These are phyloP conservation scores for Mortierella alpina DNA, from an alignment of 192 early-diverging fungal species.

Conservation along the genomic window DNA sequence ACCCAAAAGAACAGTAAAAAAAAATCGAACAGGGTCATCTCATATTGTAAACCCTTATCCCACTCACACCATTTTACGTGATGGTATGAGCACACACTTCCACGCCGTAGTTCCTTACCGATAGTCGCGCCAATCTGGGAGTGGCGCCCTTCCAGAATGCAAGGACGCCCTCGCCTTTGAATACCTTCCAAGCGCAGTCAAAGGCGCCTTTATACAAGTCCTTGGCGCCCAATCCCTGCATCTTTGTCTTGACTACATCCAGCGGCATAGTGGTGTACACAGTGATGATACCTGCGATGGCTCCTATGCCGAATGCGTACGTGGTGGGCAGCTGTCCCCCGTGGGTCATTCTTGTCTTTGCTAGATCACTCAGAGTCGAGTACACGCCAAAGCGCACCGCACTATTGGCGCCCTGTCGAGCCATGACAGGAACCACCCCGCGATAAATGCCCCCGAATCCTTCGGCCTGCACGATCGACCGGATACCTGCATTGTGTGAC, in stretches of 20 bases:
- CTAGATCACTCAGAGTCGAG: slow-evolving; percentile 67
- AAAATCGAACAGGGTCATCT: background rate
- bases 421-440: slow-evolving; percentile 90
- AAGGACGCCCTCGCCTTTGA: slow-evolving; percentile 76
- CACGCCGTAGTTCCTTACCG: slow-evolving; percentile 62
- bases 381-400: slow-evolving; percentile 92
- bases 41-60: background rate
- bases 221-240: slow-evolving; percentile 83
- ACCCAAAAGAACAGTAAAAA: background rate
- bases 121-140: slow-evolving; percentile 85
- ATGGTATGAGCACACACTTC: background rate
- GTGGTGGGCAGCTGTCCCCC: slow-evolving; percentile 61
- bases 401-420: slow-evolving; percentile 93
- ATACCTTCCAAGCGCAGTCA: slow-evolving; percentile 77
- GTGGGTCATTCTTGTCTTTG: slow-evolving; percentile 32
- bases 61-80: background rate
- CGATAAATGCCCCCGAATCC: slow-evolving; percentile 88
- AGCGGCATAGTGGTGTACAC: slow-evolving; percentile 97
- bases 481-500: slow-evolving; percentile 30
- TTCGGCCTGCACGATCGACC: slow-evolving; percentile 70
- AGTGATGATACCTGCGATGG: slow-evolving; percentile 88
- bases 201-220: slow-evolving; percentile 74
- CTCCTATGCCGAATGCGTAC: slow-evolving; percentile 77
- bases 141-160: slow-evolving; percentile 97
- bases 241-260: slow-evolving; percentile 94